Evolutionary conservation across 306 rosid genomes (phyloP).

Genomic region (Malus asiatica): DNA sequence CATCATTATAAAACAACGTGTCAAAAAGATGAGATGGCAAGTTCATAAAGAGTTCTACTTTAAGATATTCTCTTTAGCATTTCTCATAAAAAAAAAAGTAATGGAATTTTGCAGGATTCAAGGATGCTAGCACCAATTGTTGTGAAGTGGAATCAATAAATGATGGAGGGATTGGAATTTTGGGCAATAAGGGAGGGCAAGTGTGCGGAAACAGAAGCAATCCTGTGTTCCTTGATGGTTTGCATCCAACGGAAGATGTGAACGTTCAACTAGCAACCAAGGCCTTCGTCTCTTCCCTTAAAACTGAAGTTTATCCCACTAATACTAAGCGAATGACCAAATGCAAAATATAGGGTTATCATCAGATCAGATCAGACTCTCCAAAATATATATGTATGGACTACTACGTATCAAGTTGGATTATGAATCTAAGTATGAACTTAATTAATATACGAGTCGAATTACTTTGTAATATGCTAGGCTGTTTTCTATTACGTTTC

Average conservation of each 20-base stretch:
- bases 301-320: constrained; percentile 43
- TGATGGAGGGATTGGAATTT: constrained; percentile 37
- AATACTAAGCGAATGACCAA: constrained; percentile 23
- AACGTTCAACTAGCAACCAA: constrained; percentile 31
- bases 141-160: constrained; percentile 30
- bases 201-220: constrained; percentile 27
- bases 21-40: too few species aligned
- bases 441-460: not conserved
- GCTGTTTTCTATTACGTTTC: not conserved
- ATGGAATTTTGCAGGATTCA: constrained; percentile 22
- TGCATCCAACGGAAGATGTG: constrained; percentile 51
- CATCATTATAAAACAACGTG: too few species aligned
- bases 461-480: not conserved
- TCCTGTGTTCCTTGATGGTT: constrained; percentile 37
- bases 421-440: not conserved
- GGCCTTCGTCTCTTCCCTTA: constrained; percentile 31
- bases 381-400: too few species aligned
- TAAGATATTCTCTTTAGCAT: too few species aligned
- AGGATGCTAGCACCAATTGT: constrained; percentile 20
- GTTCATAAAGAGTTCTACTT: too few species aligned
- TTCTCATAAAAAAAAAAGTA: not conserved
- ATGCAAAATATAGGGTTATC: not conserved
- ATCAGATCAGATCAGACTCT: not conserved
- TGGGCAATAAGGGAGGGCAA: constrained; percentile 33
- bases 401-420: not conserved